These are phyloP conservation scores for Sporothrix pallida DNA, from an alignment of 2,329 filamentous ascomycete species.

Conservation along the genomic window DNA sequence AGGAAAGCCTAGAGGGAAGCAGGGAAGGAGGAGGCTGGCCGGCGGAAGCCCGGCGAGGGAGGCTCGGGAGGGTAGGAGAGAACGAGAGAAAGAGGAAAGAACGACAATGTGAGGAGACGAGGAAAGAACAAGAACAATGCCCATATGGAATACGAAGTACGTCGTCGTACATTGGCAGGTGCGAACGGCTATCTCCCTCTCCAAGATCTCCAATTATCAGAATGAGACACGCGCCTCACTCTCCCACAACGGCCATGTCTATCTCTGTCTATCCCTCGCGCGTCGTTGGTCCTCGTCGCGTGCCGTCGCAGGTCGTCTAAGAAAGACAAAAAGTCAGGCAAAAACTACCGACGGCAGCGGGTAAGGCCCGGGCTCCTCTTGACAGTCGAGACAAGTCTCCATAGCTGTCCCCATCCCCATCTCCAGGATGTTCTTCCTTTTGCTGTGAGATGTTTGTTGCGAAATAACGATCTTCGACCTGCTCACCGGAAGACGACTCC, in stretches of 20 bases:
- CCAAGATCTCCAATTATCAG: background rate
- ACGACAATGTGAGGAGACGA: background rate
- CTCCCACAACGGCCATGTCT: conserved; percentile 12
- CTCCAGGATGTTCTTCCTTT: background rate
- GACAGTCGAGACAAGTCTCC: no score
- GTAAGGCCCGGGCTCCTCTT: conserved; percentile 6
- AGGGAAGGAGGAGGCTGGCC: background rate
- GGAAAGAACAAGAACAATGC: conserved; percentile 5
- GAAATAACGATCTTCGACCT: conserved; percentile 22
- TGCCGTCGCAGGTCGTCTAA: conserved; percentile 5
- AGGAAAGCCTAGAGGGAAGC: background rate
- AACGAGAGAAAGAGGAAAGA: background rate
- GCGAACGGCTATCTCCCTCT: background rate
- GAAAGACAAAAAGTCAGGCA: background rate
- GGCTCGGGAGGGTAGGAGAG: background rate
- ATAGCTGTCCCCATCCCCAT: no score
- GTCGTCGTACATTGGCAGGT: conserved; percentile 7
- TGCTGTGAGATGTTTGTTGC: background rate
- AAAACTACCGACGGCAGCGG: conserved; percentile 9
- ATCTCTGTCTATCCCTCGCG: conserved; percentile 13
- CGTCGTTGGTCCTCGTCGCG: background rate
- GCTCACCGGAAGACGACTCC: conserved; percentile 11
- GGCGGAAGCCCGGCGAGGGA: conserved; percentile 19
- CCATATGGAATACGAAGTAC: background rate
- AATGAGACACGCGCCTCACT: background rate